Conservation (phyloP, 305 asterid genomes). For the Salvia sclarea region DNA sequence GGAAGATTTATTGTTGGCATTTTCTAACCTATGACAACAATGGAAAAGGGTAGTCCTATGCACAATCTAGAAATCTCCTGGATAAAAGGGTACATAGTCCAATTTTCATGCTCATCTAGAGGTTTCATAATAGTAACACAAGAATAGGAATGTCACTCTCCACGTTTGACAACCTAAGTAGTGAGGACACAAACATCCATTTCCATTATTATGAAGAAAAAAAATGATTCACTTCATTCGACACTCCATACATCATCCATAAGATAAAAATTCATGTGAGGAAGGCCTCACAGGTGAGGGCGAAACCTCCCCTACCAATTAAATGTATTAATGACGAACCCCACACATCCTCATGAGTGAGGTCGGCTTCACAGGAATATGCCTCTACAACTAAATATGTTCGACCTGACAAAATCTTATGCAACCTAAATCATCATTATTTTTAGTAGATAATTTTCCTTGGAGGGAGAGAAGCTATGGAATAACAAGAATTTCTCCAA, state of each 20-base stretch:
- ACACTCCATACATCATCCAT: no score
- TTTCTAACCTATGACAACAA: not conserved
- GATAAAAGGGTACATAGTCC: not conserved
- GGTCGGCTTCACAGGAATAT: no score
- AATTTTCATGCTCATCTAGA: not conserved
- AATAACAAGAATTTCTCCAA: not conserved
- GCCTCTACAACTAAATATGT: conserved; percentile 17
- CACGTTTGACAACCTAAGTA: conserved; percentile 7
- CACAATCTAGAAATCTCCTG: not conserved
- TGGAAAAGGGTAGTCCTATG: not conserved
- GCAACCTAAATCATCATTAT: not conserved
- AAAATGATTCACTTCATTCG: not conserved
- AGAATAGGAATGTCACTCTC: not conserved
- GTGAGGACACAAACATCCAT: not conserved
- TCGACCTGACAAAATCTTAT: not conserved
- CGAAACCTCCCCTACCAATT: no score
- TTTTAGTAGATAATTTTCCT: no score
- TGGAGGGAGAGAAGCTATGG: not conserved
- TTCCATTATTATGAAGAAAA: not conserved
- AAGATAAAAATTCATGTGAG: no score
- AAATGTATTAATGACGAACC: no score
- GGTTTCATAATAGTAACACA: not conserved
- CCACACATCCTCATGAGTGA: no score
- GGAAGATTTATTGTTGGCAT: no score
- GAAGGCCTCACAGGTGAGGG: no score